phyloP scores from a whole-genome alignment of 2,329 filamentous ascomycete species.

The Claviceps lovelessii region DNA sequence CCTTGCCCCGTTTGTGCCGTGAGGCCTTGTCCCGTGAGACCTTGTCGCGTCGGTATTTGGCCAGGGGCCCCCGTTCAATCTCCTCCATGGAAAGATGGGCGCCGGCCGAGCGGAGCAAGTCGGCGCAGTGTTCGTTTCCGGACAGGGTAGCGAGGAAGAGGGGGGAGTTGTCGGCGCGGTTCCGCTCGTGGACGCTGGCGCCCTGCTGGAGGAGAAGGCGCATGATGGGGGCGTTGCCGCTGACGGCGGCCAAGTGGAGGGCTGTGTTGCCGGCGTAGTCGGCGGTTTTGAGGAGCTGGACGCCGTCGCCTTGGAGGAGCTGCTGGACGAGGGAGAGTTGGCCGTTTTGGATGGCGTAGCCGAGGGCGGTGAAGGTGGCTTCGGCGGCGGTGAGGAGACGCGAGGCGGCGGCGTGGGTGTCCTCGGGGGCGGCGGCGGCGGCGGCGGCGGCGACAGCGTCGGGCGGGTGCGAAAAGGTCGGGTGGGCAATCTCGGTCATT shows the following conservation, averaged over 20 bases:
- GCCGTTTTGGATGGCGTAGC: constrained; percentile 64
- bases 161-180: constrained; percentile 50
- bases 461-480: constrained; percentile 63
- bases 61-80: constrained; percentile 16
- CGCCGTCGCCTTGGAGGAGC: constrained; percentile 51
- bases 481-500: constrained; percentile 60
- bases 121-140: constrained; percentile 38
- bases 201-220: constrained; percentile 44
- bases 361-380: constrained; percentile 61
- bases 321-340: constrained; percentile 51
- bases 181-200: constrained; percentile 53
- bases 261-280: constrained; percentile 74
- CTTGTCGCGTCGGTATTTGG: no score
- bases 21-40: no score
- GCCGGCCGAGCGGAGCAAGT: constrained; percentile 42
- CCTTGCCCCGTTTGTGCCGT: no score
- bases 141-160: constrained; percentile 48
- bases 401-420: constrained; percentile 17
- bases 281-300: constrained; percentile 53
- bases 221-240: constrained; percentile 39
- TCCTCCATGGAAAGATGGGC: constrained; percentile 38
- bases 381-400: constrained; percentile 31
- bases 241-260: constrained; percentile 42
- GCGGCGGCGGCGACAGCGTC: constrained; percentile 28
- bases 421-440: constrained; percentile 24